Percentiles rank a stretch among this genome's conserved stretches.
Conservation (phyloP, 2,329 filamentous ascomycete species). For the Raffaelea ambrosiae region DNA sequence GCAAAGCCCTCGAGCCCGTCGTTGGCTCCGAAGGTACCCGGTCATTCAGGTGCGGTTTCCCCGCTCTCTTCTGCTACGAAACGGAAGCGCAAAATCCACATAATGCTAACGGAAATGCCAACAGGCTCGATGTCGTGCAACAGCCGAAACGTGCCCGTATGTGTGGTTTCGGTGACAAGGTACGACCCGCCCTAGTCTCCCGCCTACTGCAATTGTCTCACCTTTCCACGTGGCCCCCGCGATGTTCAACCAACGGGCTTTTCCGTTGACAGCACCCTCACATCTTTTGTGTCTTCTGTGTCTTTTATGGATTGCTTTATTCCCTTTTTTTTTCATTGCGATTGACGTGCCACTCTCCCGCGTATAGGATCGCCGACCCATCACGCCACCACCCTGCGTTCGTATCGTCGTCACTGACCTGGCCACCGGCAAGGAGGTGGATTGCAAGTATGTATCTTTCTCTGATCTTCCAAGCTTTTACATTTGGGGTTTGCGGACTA, state of each 20-base stretch:
- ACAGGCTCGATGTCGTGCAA: slow-evolving; percentile 71
- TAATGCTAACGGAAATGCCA: slow-evolving; percentile 1
- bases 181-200: slow-evolving; percentile 27
- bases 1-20: slow-evolving; percentile 12
- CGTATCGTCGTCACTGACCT: slow-evolving; percentile 71
- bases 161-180: slow-evolving; percentile 99
- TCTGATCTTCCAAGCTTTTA: slow-evolving; percentile 7
- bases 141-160: slow-evolving; percentile 90
- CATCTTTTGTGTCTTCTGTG: too few relatives aligned
- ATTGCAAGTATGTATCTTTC: slow-evolving; percentile 58
- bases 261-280: too few relatives aligned
- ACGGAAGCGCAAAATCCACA: too few relatives aligned
- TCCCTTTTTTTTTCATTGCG: too few relatives aligned
- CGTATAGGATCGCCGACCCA: slow-evolving; percentile 77
- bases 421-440: slow-evolving; percentile 68
- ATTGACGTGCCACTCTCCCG: too few relatives aligned
- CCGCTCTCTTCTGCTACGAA: too few relatives aligned
- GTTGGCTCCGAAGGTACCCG: slow-evolving; percentile 13
- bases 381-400: slow-evolving; percentile 91
- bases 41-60: slow-evolving; percentile 12
- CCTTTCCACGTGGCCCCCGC: neutral
- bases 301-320: too few relatives aligned
- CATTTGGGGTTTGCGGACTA: slow-evolving; percentile 9
- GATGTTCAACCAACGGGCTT: too few relatives aligned
- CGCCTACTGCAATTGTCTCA: neutral